phyloP scores from a whole-genome alignment of 345 rosid genomes.

The Eucalyptus curtisii region DNA sequence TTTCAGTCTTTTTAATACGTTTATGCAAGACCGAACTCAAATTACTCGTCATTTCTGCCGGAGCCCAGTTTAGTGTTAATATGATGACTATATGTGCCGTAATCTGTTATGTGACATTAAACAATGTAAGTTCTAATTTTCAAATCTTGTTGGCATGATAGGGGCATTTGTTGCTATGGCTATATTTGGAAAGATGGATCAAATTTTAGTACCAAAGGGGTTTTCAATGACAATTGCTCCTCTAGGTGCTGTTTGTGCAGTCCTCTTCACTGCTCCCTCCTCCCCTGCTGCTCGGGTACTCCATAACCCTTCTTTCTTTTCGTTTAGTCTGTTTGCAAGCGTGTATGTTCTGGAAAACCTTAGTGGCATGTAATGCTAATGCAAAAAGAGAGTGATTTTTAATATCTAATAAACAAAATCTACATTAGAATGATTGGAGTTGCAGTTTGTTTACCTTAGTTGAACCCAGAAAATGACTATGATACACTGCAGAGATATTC shows the following conservation, averaged over 20 bases:
- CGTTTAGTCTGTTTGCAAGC: background rate
- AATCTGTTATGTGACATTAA: background rate
- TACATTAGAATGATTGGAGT: background rate
- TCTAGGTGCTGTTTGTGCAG: conserved; percentile 81
- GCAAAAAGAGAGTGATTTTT: background rate
- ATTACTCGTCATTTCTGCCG: background rate
- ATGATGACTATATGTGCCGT: background rate
- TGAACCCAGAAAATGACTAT: background rate
- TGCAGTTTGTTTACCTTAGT: background rate
- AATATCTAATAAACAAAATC: background rate
- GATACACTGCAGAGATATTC: background rate
- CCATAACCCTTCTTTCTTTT: background rate
- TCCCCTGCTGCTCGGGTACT: conserved; percentile 77
- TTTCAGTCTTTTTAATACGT: background rate
- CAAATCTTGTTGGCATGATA: background rate
- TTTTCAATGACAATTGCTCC: conserved; percentile 81
- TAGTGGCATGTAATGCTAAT: background rate
- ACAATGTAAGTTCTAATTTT: background rate
- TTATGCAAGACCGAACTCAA: background rate
- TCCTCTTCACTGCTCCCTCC: conserved; percentile 69
- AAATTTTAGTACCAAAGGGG: conserved; percentile 58
- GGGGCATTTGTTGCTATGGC: conserved; percentile 99
- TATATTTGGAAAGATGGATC: conserved; percentile 75
- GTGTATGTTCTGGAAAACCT: background rate
- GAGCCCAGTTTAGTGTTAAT: background rate